Percentiles rank a stretch among this genome's conserved stretches.
Conservation (phyloP, 2,329 filamentous ascomycete species). For the Paramyrothecium sp. region DNA sequence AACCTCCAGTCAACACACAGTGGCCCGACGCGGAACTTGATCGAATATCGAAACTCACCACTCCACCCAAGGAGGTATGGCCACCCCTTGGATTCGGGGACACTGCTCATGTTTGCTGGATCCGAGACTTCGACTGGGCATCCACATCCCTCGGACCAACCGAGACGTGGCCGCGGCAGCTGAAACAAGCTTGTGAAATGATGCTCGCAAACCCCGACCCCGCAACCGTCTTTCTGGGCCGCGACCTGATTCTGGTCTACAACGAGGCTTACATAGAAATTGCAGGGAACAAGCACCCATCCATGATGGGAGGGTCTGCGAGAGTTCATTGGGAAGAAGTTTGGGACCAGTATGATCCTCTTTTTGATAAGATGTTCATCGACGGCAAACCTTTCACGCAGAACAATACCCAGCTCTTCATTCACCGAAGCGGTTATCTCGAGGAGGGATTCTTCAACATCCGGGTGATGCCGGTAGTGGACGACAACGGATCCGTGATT, state of each 20-base stretch:
- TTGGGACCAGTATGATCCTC: neutral
- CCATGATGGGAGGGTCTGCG: neutral
- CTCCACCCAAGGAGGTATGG: neutral
- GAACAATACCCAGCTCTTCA: neutral
- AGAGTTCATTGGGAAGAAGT: neutral
- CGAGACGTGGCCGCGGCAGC: neutral
- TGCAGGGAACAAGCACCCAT: neutral
- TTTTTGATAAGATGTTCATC: neutral
- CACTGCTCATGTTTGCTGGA: neutral
- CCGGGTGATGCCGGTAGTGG: neutral
- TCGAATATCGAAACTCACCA: neutral
- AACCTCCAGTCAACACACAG: neutral
- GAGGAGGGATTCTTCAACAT: neutral
- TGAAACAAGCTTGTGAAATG: neutral
- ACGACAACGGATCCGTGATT: neutral
- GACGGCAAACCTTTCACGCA: neutral
- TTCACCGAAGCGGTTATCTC: neutral
- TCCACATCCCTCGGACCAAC: neutral
- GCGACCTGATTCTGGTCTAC: neutral
- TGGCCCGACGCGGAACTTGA: neutral
- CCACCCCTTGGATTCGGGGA: neutral
- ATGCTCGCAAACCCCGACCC: neutral
- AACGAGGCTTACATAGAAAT: neutral
- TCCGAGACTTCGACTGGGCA: neutral
- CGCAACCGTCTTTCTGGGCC: neutral